A percentile compares a stretch with the other conserved stretches of the same genome.
Conservation (phyloP, 257 asterid species). For the Scutellaria barbata region DNA sequence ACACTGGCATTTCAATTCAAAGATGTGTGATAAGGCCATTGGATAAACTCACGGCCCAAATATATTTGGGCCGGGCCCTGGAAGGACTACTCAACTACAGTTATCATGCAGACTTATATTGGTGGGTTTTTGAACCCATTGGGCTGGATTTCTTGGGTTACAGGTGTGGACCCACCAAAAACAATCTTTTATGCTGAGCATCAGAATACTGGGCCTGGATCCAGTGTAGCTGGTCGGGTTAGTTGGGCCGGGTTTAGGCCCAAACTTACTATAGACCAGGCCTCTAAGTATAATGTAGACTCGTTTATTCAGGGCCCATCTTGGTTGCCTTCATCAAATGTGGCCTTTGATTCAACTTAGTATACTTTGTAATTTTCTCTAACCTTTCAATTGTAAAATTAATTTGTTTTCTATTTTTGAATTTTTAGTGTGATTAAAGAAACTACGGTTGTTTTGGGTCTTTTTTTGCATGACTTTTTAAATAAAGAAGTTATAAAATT, state of each 20-base stretch:
- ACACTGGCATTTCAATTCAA: slow-evolving; percentile 67
- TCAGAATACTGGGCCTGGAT: slow-evolving; percentile 68
- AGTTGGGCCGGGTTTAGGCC: slow-evolving; percentile 69
- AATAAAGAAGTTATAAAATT: too few species aligned
- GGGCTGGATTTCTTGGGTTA: slow-evolving; percentile 70
- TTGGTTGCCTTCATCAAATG: slow-evolving; percentile 56
- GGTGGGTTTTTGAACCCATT: slow-evolving; percentile 54
- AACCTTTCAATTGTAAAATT: slow-evolving; percentile 22
- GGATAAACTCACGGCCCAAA: slow-evolving; percentile 41
- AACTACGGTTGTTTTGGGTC: background rate
- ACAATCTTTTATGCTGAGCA: slow-evolving; percentile 71
- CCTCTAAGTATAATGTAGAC: slow-evolving; percentile 52
- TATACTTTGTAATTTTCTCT: slow-evolving; percentile 7
- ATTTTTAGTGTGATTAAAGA: background rate
- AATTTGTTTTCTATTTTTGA: background rate
- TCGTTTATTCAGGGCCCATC: slow-evolving; percentile 57
- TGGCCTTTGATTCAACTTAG: slow-evolving; percentile 49
- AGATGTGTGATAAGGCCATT: slow-evolving; percentile 52
- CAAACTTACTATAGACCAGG: slow-evolving; percentile 43
- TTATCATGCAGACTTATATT: slow-evolving; percentile 55
- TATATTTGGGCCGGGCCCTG: slow-evolving; percentile 85
- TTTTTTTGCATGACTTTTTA: too few species aligned
- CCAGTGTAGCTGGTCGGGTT: slow-evolving; percentile 49
- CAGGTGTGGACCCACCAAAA: slow-evolving; percentile 43
- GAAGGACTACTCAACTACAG: slow-evolving; percentile 64